A percentile compares a stretch with the other conserved stretches of the same genome.
Conservation (phyloP, 2,329 filamentous ascomycete species). For the Coniochaeta hoffmannii region DNA sequence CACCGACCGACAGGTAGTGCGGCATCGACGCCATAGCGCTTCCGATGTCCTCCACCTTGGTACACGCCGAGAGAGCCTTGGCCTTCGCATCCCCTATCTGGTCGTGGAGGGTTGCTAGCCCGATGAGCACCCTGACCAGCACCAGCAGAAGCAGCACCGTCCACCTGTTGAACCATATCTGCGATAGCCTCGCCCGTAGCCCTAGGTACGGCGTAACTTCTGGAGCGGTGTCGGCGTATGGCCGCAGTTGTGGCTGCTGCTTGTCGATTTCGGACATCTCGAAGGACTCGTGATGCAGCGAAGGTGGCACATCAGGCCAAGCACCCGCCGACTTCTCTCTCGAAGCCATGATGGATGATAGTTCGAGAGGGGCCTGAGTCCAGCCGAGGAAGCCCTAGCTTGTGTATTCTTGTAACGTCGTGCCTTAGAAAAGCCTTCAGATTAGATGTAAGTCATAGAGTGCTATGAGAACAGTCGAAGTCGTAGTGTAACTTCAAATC, state of each 20-base stretch:
- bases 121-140: slow-evolving; percentile 71
- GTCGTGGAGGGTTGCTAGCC: slow-evolving; percentile 63
- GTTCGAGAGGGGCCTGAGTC: slow-evolving; percentile 5
- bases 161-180: slow-evolving; percentile 98
- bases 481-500: background rate
- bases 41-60: slow-evolving; percentile 84
- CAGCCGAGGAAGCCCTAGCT: slow-evolving; percentile 4
- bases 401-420: background rate
- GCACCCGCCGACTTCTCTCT: slow-evolving; percentile 15
- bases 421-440: background rate
- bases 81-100: slow-evolving; percentile 69
- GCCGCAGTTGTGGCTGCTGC: slow-evolving; percentile 16
- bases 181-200: slow-evolving; percentile 79
- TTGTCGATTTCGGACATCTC: slow-evolving; percentile 28
- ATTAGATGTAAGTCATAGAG: background rate
- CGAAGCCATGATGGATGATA: slow-evolving; percentile 2
- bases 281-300: slow-evolving; percentile 20
- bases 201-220: slow-evolving; percentile 87
- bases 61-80: slow-evolving; percentile 84
- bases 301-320: slow-evolving; percentile 22
- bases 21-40: slow-evolving; percentile 98
- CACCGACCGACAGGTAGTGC: slow-evolving; percentile 81
- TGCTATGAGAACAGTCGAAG: background rate
- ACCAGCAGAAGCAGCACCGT: slow-evolving; percentile 83
- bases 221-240: slow-evolving; percentile 47